Conservation (phyloP, 495 filamentous ascomycete species). For the Penicillium paxilli region DNA sequence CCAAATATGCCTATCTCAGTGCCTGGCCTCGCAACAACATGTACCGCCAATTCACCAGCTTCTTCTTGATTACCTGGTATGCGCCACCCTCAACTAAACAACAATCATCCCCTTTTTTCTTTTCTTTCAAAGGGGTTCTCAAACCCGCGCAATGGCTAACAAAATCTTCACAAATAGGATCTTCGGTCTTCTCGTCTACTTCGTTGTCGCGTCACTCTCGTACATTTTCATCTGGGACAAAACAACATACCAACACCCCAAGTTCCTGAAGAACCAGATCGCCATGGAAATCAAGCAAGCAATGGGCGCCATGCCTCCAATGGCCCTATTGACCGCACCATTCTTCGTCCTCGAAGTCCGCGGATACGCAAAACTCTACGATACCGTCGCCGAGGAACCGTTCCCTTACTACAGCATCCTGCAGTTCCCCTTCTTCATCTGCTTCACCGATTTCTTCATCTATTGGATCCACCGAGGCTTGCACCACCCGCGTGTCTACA, state of each 20-base stretch:
- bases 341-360: conserved; percentile 81
- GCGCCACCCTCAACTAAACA: conserved; percentile 15
- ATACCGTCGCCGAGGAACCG: conserved; percentile 68
- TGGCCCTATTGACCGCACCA: conserved; percentile 82
- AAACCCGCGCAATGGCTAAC: conserved; percentile 13
- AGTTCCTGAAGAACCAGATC: conserved; percentile 94
- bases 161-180: conserved; percentile 53
- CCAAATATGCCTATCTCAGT: conserved; percentile 79
- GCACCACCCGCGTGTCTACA: conserved; percentile 84
- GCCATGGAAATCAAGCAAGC: conserved; percentile 82
- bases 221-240: conserved; percentile 96
- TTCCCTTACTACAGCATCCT: conserved; percentile 74
- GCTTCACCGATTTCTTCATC: conserved; percentile 91
- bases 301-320: conserved; percentile 70
- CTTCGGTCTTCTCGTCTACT: conserved; percentile 83
- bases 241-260: conserved; percentile 82
- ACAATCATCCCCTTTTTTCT: background rate
- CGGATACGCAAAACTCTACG: conserved; percentile 87
- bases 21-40: conserved; percentile 77
- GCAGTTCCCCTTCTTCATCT: conserved; percentile 90
- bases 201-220: conserved; percentile 76
- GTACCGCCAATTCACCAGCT: conserved; percentile 70
- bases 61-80: conserved; percentile 87
- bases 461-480: conserved; percentile 93
- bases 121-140: background rate